Conservation (phyloP, 148 eudicot genomes). For the Vaccinium darrowii region DNA sequence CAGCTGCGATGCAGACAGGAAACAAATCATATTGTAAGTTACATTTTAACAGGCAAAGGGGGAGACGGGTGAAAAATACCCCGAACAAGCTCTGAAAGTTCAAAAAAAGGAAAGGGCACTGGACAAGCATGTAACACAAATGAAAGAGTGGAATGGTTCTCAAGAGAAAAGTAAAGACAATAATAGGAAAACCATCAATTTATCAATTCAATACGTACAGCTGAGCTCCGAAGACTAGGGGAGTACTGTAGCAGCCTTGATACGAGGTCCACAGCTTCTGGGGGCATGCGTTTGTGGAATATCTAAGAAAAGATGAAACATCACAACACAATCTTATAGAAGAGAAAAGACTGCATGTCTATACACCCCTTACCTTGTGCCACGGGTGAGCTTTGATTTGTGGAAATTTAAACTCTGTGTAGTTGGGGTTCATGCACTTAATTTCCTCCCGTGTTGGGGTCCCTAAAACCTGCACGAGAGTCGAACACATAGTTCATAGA, state of each 20-base stretch:
- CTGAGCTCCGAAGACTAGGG: slow-evolving; percentile 75
- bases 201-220: slow-evolving; percentile 48
- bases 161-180: not conserved
- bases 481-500: not conserved
- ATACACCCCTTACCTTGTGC: slow-evolving; percentile 67
- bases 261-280: slow-evolving; percentile 93
- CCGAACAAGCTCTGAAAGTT: not conserved
- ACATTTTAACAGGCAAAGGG: not conserved
- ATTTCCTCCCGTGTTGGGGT: slow-evolving; percentile 95
- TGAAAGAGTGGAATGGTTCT: not conserved
- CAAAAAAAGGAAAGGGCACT: not conserved
- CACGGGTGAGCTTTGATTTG: slow-evolving; percentile 96
- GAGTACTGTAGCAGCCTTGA: slow-evolving; percentile 91
- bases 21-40: not conserved
- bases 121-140: not conserved
- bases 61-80: not conserved
- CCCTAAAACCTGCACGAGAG: slow-evolving; percentile 67
- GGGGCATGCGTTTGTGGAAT: slow-evolving; percentile 88
- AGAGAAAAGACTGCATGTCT: not conserved
- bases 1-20: slow-evolving; percentile 39
- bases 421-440: slow-evolving; percentile 94
- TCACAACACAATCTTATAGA: slow-evolving; percentile 8
- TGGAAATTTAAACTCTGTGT: slow-evolving; percentile 83
- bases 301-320: slow-evolving; percentile 40
- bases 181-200: too few species aligned